These are phyloP conservation scores for Gloeostereum incarnatum DNA, from an alignment of 768 basidiomycete species.

Conservation along the genomic window DNA sequence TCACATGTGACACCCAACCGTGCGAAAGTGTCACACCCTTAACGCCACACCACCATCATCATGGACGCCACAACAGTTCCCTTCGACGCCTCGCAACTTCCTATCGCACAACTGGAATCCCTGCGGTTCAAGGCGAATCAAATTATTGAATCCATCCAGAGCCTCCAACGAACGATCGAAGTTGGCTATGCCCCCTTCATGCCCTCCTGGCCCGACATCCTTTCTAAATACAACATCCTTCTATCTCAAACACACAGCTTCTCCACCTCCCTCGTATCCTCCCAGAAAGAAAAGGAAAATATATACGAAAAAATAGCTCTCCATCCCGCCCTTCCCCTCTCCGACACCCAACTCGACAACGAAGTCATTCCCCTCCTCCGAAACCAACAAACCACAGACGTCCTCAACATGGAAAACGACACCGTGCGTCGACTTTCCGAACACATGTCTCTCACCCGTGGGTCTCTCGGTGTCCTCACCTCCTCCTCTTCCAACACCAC, in stretches of 20 bases:
- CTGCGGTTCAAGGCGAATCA: slow-evolving; percentile 69
- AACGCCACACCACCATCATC: too few relatives aligned
- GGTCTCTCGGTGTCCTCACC: slow-evolving; percentile 38
- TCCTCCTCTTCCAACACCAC: slow-evolving; percentile 27
- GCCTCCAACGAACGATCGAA: slow-evolving; percentile 56
- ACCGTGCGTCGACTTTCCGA: slow-evolving; percentile 63
- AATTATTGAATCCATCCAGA: slow-evolving; percentile 69
- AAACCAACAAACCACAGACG: slow-evolving; percentile 73
- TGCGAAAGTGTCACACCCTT: too few relatives aligned
- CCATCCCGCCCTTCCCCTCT: slow-evolving; percentile 48
- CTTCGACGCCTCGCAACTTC: slow-evolving; percentile 30
- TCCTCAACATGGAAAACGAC: slow-evolving; percentile 61
- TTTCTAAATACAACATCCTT: slow-evolving; percentile 79
- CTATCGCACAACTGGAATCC: slow-evolving; percentile 66
- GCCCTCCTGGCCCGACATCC: slow-evolving; percentile 80
- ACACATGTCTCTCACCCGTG: slow-evolving; percentile 54
- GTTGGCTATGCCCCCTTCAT: slow-evolving; percentile 49
- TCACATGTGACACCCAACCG: too few relatives aligned
- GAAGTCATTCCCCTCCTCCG: slow-evolving; percentile 68
- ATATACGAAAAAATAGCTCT: slow-evolving; percentile 59
- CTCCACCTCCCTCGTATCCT: slow-evolving; percentile 48
- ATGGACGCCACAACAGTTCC: too few relatives aligned
- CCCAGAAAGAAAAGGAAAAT: slow-evolving; percentile 23
- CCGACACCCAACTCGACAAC: slow-evolving; percentile 62
- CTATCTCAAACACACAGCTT: slow-evolving; percentile 78